Evolutionary conservation across 1,284 basidiomycete species (phyloP).

Genomic region (Pseudozyma hubeiensis): DNA sequence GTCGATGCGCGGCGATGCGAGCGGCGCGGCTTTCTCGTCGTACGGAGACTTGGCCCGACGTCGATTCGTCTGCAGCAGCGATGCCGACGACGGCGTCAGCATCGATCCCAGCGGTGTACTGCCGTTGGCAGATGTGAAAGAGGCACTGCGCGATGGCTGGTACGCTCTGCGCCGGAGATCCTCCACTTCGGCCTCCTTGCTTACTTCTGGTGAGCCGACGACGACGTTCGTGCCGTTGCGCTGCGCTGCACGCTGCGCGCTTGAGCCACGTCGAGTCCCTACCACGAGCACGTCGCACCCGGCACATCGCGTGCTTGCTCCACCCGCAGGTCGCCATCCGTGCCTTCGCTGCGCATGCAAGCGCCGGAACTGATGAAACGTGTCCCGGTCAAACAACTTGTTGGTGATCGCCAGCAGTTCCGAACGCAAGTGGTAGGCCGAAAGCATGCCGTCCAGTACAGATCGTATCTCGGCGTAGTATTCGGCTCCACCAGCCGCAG

Average conservation of each 20-base stretch:
- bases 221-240: not conserved
- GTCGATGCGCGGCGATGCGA: conserved; percentile 44
- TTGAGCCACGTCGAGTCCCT: conserved; percentile 20
- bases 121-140: conserved; percentile 5
- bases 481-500: conserved; percentile 25
- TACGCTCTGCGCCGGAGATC: conserved; percentile 7
- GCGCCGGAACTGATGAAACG: conserved; percentile 78
- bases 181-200: conserved; percentile 4
- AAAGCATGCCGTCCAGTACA: conserved; percentile 91
- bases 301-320: conserved; percentile 18
- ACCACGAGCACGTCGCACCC: conserved; percentile 27
- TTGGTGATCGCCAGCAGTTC: conserved; percentile 91
- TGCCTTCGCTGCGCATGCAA: conserved; percentile 64
- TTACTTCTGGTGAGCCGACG: not conserved
- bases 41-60: conserved; percentile 43
- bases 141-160: conserved; percentile 17
- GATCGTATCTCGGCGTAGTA: conserved; percentile 89
- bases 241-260: not conserved
- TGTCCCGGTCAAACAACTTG: conserved; percentile 82
- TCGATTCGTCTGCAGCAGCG: conserved; percentile 23
- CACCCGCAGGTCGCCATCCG: conserved; percentile 68
- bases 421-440: conserved; percentile 89
- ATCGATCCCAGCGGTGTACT: not conserved
- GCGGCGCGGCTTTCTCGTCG: conserved; percentile 48
- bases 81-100: conserved; percentile 24